Conservation (phyloP, 331 rosid genomes). For the Rhamnella rubrinervis region DNA sequence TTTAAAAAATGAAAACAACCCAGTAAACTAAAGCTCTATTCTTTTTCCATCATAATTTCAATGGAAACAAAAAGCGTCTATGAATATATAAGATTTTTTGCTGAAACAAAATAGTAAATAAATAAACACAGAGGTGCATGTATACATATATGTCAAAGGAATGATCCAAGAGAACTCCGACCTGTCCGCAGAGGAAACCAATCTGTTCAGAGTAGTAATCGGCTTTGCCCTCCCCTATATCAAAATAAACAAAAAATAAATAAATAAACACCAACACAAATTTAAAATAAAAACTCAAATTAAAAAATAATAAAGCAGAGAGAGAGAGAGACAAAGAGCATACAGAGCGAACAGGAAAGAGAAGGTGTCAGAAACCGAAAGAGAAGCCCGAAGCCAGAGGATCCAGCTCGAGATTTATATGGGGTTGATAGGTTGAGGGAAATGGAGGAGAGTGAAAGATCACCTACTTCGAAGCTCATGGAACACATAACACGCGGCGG, state of each 20-base stretch:
- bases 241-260: not conserved
- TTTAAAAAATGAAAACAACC: no score
- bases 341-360: conserved; percentile 26
- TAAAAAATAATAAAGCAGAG: no score
- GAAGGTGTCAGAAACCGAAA: conserved; percentile 6
- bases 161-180: not conserved
- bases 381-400: conserved; percentile 5
- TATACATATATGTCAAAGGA: no score
- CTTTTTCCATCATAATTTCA: no score
- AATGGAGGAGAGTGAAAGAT: not conserved
- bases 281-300: not conserved
- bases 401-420: not conserved
- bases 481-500: not conserved
- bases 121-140: no score
- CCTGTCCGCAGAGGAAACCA: conserved; percentile 21
- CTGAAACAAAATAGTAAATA: no score
- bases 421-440: not conserved
- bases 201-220: not conserved
- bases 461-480: not conserved
- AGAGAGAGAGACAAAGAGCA: conserved; percentile 12
- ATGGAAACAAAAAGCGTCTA: no score
- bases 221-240: conserved; percentile 10
- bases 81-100: not conserved
- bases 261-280: not conserved
- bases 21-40: no score